These are phyloP conservation scores for Coprinellus micaceus DNA, from an alignment of 768 basidiomycete species.

Conservation along the genomic window DNA sequence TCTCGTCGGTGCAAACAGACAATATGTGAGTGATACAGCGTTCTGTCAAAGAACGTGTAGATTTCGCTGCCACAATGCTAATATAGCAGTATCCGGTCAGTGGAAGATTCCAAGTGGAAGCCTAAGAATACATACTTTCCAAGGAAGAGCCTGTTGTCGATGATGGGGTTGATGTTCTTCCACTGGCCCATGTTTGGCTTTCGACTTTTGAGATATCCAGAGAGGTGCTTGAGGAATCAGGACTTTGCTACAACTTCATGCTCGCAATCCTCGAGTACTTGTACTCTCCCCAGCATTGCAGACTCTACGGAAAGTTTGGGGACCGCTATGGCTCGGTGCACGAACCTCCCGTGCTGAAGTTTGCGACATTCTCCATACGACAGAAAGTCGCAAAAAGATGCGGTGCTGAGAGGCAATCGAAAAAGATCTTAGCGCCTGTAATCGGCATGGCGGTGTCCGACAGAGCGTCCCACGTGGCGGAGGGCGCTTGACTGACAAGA, in stretches of 20 bases:
- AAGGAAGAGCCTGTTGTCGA: conserved; percentile 62
- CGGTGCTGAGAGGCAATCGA: background rate
- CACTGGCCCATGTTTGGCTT: conserved; percentile 42
- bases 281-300: background rate
- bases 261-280: background rate
- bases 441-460: background rate
- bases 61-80: conserved; percentile 68
- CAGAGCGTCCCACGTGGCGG: too few species aligned
- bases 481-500: background rate
- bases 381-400: background rate
- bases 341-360: conserved; percentile 1
- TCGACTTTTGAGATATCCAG: background rate
- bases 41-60: conserved; percentile 67
- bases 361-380: background rate
- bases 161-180: conserved; percentile 67
- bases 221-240: background rate
- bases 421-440: conserved; percentile 1
- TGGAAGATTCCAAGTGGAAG: background rate
- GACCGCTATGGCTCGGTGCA: conserved; percentile 4
- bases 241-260: background rate
- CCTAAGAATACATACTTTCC: conserved; percentile 57
- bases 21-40: conserved; percentile 76
- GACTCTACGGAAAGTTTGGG: conserved; percentile 1
- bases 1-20: conserved; percentile 70
- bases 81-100: conserved; percentile 9